A percentile compares a stretch with the other conserved stretches of the same genome.
Evolutionary conservation across 140 eudicot genomes (phyloP).

Genomic region (Senecio squalidus): DNA sequence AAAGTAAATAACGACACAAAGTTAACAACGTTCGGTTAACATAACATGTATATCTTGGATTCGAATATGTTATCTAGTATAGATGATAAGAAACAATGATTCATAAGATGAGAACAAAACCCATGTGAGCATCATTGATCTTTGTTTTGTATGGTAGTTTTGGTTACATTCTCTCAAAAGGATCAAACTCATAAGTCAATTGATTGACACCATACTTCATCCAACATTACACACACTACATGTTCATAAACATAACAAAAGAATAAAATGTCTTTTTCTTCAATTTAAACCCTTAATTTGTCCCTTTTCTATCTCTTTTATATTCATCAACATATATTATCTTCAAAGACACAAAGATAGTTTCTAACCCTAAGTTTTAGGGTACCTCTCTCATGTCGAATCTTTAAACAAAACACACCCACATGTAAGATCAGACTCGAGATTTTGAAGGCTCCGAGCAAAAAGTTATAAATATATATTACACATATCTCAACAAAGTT

Average conservation of each 20-base stretch:
- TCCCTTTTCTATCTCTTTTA: not conserved
- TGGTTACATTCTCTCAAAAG: conserved; percentile 10
- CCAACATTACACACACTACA: conserved; percentile 16
- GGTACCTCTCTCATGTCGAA: too few relatives aligned
- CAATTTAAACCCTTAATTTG: conserved; percentile 18
- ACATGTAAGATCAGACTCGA: too few relatives aligned
- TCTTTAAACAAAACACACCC: too few relatives aligned
- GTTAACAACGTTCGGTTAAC: not conserved
- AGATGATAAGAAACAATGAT: conserved; percentile 10
- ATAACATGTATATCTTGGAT: not conserved
- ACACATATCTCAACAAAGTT: too few relatives aligned
- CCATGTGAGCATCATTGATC: conserved; percentile 22
- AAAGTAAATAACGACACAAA: not conserved
- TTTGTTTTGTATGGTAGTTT: conserved; percentile 22
- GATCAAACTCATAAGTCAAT: conserved; percentile 18
- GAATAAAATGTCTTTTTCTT: conserved; percentile 20
- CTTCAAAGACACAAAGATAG: not conserved
- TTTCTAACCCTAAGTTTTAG: too few relatives aligned
- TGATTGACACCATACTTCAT: conserved; percentile 12
- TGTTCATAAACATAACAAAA: conserved; percentile 18
- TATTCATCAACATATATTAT: not conserved
- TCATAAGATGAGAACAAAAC: conserved; percentile 25
- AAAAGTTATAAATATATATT: too few relatives aligned
- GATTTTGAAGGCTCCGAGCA: too few relatives aligned
- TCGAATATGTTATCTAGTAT: not conserved